Percentiles rank a stretch among this genome's conserved stretches.
Evolutionary conservation across 2,329 filamentous ascomycete genomes (phyloP).

Genomic region (Thielaviopsis populi): DNA sequence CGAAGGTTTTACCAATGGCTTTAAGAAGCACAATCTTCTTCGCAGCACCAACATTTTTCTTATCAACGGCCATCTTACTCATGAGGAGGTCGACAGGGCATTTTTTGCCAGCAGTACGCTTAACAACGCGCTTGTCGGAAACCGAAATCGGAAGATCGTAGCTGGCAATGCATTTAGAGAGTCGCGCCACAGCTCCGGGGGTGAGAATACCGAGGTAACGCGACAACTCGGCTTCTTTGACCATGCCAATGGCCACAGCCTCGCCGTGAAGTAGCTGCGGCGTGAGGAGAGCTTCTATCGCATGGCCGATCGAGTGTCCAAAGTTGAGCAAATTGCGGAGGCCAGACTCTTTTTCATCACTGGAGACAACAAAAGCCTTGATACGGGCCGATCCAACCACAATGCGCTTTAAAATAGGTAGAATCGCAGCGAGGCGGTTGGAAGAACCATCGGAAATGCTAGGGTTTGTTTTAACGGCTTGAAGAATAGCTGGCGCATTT

Average conservation of each 20-base stretch:
- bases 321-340: conserved; percentile 92
- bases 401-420: conserved; percentile 55
- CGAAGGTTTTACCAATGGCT: conserved; percentile 74
- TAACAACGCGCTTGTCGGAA: conserved; percentile 66
- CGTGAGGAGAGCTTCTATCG: conserved; percentile 86
- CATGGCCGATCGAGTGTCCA: conserved; percentile 94
- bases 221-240: conserved; percentile 89
- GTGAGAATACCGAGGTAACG: conserved; percentile 75
- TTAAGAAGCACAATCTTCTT: conserved; percentile 94
- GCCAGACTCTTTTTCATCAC: conserved; percentile 86
- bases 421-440: conserved; percentile 53
- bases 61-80: conserved; percentile 92
- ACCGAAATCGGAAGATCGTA: conserved; percentile 81
- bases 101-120: conserved; percentile 68
- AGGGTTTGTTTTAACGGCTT: conserved; percentile 26
- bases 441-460: conserved; percentile 22
- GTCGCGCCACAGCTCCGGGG: conserved; percentile 72
- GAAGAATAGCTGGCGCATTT: conserved; percentile 61
- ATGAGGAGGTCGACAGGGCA: conserved; percentile 78
- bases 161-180: conserved; percentile 87
- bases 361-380: conserved; percentile 88
- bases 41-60: conserved; percentile 90
- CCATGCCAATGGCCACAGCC: conserved; percentile 94
- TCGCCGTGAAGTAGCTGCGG: conserved; percentile 93
- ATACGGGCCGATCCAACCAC: conserved; percentile 83